Evolutionary conservation across 768 basidiomycete species (phyloP).

Genomic region (Termitomyces bulborhizus): DNA sequence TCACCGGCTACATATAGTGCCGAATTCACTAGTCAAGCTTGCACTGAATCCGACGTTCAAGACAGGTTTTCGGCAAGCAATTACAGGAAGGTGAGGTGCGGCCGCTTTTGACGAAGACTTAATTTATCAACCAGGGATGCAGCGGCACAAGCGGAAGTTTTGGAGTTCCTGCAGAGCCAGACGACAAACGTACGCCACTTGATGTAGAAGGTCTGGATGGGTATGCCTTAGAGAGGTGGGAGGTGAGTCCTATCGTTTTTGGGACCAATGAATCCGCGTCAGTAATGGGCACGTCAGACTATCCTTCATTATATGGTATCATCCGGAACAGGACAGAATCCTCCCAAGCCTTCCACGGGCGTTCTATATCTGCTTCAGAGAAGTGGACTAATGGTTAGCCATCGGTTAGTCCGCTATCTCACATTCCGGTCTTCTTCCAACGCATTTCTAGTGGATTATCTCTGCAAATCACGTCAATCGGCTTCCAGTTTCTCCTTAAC

Average conservation of each 20-base stretch:
- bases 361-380: constrained; percentile 79
- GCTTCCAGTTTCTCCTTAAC: constrained; percentile 95
- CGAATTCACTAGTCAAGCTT: constrained; percentile 52
- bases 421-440: constrained; percentile 8
- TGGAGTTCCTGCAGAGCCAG: constrained; percentile 66
- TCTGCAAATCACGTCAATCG: constrained; percentile 84
- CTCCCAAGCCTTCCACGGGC: constrained; percentile 71
- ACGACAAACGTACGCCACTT: constrained; percentile 51
- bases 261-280: neutral
- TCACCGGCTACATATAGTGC: constrained; percentile 62
- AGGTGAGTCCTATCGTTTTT: constrained; percentile 41
- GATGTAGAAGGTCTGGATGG: constrained; percentile 62
- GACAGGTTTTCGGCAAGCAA: constrained; percentile 70
- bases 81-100: constrained; percentile 74
- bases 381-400: constrained; percentile 79
- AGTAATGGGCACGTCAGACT: constrained; percentile 44
- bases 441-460: constrained; percentile 38
- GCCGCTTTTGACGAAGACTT: neutral
- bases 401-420: constrained; percentile 40
- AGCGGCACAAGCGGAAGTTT: constrained; percentile 81
- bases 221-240: constrained; percentile 87
- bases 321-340: constrained; percentile 72
- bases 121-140: neutral
- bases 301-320: constrained; percentile 99
- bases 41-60: constrained; percentile 74